These are phyloP conservation scores for Yamadazyma siamensis DNA, from an alignment of 1,139 yeast species.

Conservation along the genomic window DNA sequence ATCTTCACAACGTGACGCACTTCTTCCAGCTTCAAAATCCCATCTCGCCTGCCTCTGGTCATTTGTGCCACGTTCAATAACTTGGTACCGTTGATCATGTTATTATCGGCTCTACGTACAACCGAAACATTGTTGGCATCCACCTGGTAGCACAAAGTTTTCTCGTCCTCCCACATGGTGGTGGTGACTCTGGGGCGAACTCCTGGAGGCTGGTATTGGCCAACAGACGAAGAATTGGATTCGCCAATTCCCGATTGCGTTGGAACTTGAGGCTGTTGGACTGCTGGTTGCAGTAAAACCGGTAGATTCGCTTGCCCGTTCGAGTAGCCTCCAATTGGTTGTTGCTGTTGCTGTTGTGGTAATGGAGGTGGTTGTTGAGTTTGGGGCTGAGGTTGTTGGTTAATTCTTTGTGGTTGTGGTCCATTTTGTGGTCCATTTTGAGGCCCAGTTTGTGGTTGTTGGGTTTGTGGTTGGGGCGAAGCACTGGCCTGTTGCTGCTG, in stretches of 20 bases:
- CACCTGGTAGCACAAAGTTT: constrained; percentile 90
- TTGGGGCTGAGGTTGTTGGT: constrained; percentile 2
- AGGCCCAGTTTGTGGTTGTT: constrained; percentile 16
- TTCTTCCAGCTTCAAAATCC: constrained; percentile 76
- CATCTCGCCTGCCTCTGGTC: constrained; percentile 57
- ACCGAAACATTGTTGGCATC: constrained; percentile 90
- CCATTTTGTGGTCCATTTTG: constrained; percentile 7
- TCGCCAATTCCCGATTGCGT: not conserved
- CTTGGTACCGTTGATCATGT: constrained; percentile 95
- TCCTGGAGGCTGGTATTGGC: constrained; percentile 50
- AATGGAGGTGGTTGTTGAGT: constrained; percentile 1
- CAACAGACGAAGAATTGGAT: constrained; percentile 28
- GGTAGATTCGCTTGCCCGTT: not conserved
- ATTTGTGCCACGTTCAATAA: constrained; percentile 53
- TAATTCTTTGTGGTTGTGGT: constrained; percentile 6
- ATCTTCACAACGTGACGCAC: constrained; percentile 90
- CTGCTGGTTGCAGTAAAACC: too few relatives aligned
- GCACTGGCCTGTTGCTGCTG: constrained; percentile 8
- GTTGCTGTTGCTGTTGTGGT: constrained; percentile 5
- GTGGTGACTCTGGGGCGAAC: constrained; percentile 86
- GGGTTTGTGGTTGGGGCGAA: constrained; percentile 14
- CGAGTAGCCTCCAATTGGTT: too few relatives aligned
- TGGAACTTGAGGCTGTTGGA: not conserved
- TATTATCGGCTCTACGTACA: constrained; percentile 87
- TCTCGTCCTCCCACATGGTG: constrained; percentile 97